These are phyloP conservation scores for Fusarium sp. DNA, from an alignment of 2,329 filamentous ascomycete species.

Conservation along the genomic window DNA sequence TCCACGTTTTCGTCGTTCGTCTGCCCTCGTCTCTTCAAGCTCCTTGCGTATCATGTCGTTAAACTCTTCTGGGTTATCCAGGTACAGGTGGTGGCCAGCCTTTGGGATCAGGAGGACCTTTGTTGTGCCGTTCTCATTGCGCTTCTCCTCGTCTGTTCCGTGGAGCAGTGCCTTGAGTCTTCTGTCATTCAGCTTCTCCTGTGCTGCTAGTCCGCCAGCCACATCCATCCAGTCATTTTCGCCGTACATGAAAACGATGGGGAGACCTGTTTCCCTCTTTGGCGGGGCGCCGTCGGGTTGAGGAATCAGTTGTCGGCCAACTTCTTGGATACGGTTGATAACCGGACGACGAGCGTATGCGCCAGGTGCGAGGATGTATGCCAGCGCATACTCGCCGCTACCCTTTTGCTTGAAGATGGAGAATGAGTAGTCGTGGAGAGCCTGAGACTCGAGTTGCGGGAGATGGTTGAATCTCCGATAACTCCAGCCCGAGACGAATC, in stretches of 20 bases:
- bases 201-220: conserved; percentile 81
- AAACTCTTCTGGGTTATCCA: conserved; percentile 69
- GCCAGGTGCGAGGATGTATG: conserved; percentile 92
- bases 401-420: conserved; percentile 92
- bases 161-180: conserved; percentile 67
- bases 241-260: conserved; percentile 94
- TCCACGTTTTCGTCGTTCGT: conserved; percentile 41
- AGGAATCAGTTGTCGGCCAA: conserved; percentile 76
- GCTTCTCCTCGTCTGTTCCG: conserved; percentile 74
- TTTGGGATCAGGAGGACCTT: conserved; percentile 81
- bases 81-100: conserved; percentile 69
- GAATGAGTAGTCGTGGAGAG: conserved; percentile 93
- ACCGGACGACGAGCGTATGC: conserved; percentile 90
- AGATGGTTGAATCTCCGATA: conserved; percentile 91
- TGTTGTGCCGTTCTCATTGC: conserved; percentile 79
- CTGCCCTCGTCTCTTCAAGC: conserved; percentile 59
- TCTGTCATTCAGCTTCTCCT: conserved; percentile 80
- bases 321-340: conserved; percentile 85
- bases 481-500: conserved; percentile 95
- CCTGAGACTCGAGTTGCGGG: conserved; percentile 80
- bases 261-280: conserved; percentile 72
- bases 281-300: conserved; percentile 39
- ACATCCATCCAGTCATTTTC: conserved; percentile 99
- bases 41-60: conserved; percentile 64
- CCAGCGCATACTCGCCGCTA: conserved; percentile 91